A percentile compares a stretch with the other conserved stretches of the same genome.
These are phyloP conservation scores for Asterophora lycoperdoides DNA, from an alignment of 768 basidiomycete species.

Conservation along the genomic window DNA sequence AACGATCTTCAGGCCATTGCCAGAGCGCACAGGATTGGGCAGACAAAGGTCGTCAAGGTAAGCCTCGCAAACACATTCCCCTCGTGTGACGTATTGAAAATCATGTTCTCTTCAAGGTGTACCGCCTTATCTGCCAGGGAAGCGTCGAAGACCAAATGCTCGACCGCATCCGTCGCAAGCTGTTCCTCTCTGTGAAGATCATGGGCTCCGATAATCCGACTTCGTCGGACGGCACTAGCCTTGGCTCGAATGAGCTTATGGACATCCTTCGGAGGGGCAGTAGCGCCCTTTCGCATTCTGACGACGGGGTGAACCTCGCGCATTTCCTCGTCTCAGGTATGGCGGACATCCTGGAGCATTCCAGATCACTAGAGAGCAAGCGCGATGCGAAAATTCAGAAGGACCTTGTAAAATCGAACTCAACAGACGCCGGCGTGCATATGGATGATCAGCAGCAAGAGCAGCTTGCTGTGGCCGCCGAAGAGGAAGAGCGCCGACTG, in stretches of 20 bases:
- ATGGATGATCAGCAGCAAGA: slow-evolving; percentile 8
- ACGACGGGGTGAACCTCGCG: slow-evolving; percentile 35
- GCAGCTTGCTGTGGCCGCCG: slow-evolving; percentile 36
- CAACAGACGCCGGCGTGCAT: slow-evolving; percentile 1
- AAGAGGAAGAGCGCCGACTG: slow-evolving; percentile 49
- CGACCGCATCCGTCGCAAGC: slow-evolving; percentile 64
- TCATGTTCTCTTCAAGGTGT: slow-evolving; percentile 40
- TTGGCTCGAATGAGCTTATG: slow-evolving; percentile 45
- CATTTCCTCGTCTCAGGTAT: slow-evolving; percentile 43
- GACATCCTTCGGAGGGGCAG: slow-evolving; percentile 56
- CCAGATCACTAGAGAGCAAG: slow-evolving; percentile 36
- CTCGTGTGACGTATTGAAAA: neutral
- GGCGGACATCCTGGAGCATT: slow-evolving; percentile 41
- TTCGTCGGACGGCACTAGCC: slow-evolving; percentile 21
- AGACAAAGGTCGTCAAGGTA: slow-evolving; percentile 67
- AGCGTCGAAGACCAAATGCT: slow-evolving; percentile 78
- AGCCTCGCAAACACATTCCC: neutral
- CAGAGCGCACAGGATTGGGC: slow-evolving; percentile 77
- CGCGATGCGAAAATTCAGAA: slow-evolving; percentile 44
- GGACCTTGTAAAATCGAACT: slow-evolving; percentile 25
- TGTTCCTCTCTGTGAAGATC: slow-evolving; percentile 62
- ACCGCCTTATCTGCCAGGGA: slow-evolving; percentile 62
- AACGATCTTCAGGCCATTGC: slow-evolving; percentile 87
- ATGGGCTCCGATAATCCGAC: slow-evolving; percentile 39
- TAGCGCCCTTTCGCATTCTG: slow-evolving; percentile 43